A percentile compares a stretch with the other conserved stretches of the same genome.
These are phyloP conservation scores for Pythium sukuiense DNA, from an alignment of 352 stramenopile species.

Conservation along the genomic window DNA sequence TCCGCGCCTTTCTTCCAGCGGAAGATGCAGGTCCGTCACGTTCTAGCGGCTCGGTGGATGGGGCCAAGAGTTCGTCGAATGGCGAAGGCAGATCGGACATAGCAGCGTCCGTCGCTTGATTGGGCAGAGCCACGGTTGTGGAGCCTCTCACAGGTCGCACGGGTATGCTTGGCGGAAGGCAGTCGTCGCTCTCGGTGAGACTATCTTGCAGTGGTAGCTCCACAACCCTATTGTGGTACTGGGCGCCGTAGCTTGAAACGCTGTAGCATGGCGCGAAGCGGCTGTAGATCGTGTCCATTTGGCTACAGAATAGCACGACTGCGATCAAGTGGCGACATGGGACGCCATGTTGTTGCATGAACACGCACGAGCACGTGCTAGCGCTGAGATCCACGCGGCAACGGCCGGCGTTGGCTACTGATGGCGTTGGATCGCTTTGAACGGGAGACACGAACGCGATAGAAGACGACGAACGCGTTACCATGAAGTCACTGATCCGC, in stretches of 20 bases:
- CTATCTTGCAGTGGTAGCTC: conserved; percentile 46
- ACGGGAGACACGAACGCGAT: conserved; percentile 58
- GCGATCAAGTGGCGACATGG: conserved; percentile 64
- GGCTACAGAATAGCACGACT: conserved; percentile 49
- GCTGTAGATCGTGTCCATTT: conserved; percentile 45
- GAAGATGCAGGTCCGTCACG: neutral
- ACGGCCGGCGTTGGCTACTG: conserved; percentile 12
- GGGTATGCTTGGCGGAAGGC: conserved; percentile 7
- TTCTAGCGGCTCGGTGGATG: neutral
- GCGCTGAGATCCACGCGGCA: conserved; percentile 42
- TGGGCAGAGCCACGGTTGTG: neutral
- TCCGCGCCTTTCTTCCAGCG: neutral
- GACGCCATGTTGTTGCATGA: conserved; percentile 58
- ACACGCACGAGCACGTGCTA: conserved; percentile 51
- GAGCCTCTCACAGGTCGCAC: conserved; percentile 1
- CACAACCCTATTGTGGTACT: conserved; percentile 40
- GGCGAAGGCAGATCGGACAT: neutral
- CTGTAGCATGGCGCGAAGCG: conserved; percentile 50
- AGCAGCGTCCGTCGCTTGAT: neutral
- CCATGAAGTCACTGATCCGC: conserved; percentile 51
- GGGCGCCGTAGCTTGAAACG: conserved; percentile 37
- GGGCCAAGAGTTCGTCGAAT: neutral
- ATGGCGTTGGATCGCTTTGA: conserved; percentile 32
- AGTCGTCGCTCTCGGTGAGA: conserved; percentile 21
- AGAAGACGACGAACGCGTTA: conserved; percentile 46